phyloP scores from a whole-genome alignment of 1,139 yeast species.

The Candida smagusa region DNA sequence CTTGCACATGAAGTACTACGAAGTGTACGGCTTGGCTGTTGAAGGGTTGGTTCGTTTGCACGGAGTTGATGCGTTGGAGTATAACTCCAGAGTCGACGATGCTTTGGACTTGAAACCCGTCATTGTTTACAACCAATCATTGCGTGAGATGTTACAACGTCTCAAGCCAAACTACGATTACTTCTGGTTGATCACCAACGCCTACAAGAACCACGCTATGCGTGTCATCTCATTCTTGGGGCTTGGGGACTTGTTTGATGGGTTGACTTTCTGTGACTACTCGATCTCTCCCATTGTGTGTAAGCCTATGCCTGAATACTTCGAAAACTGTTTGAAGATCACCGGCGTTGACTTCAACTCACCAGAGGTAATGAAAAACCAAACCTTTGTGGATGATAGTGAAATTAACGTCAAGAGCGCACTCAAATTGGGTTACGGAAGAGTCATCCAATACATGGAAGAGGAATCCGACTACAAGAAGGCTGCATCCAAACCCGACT shows the following conservation, averaged over 20 bases:
- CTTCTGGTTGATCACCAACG: slow-evolving; percentile 90
- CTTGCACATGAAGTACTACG: slow-evolving; percentile 73
- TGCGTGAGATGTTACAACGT: slow-evolving; percentile 49
- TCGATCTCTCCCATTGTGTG: slow-evolving; percentile 64
- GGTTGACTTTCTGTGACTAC: slow-evolving; percentile 90
- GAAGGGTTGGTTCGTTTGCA: slow-evolving; percentile 87
- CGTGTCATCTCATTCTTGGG: slow-evolving; percentile 78
- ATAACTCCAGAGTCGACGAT: slow-evolving; percentile 86
- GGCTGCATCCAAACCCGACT: slow-evolving; percentile 28
- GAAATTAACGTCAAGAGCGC: slow-evolving; percentile 63
- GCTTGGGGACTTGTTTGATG: slow-evolving; percentile 87
- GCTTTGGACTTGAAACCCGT: slow-evolving; percentile 81
- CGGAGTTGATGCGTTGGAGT: slow-evolving; percentile 82
- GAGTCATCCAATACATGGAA: slow-evolving; percentile 60
- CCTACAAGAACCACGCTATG: slow-evolving; percentile 84
- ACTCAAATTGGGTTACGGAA: slow-evolving; percentile 46
- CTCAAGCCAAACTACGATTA: slow-evolving; percentile 36
- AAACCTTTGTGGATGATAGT: slow-evolving; percentile 80
- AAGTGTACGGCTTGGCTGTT: slow-evolving; percentile 85
- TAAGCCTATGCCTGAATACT: slow-evolving; percentile 71
- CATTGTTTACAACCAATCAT: slow-evolving; percentile 53
- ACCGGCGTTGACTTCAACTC: slow-evolving; percentile 57
- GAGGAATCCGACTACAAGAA: slow-evolving; percentile 38
- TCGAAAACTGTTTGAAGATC: slow-evolving; percentile 52
- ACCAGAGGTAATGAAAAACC: slow-evolving; percentile 27